A percentile compares a stretch with the other conserved stretches of the same genome.
Evolutionary conservation across 768 basidiomycete genomes (phyloP).

Genomic region (Panaeolus papilionaceus): DNA sequence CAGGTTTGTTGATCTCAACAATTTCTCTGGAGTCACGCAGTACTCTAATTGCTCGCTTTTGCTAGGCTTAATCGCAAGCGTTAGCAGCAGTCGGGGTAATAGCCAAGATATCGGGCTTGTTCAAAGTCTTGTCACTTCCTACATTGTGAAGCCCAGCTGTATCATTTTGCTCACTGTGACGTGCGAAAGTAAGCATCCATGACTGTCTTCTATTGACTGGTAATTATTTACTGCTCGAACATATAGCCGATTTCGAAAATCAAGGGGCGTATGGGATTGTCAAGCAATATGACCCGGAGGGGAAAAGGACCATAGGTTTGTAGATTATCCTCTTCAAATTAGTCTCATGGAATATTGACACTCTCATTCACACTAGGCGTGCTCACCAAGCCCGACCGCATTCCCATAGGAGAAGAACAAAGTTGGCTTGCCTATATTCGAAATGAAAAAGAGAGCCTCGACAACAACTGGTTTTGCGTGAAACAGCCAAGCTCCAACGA

Average conservation of each 20-base stretch:
- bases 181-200: constrained; percentile 58
- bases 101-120: constrained; percentile 65
- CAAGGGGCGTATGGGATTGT: constrained; percentile 75
- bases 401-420: constrained; percentile 54
- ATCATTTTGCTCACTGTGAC: constrained; percentile 64
- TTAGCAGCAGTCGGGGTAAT: constrained; percentile 49
- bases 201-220: background rate
- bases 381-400: constrained; percentile 58
- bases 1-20: constrained; percentile 41
- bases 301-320: constrained; percentile 73
- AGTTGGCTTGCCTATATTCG: constrained; percentile 64
- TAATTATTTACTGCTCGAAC: background rate
- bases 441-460: constrained; percentile 56
- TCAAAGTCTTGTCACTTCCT: constrained; percentile 57
- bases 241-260: constrained; percentile 77
- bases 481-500: constrained; percentile 60
- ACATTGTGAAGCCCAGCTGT: constrained; percentile 67
- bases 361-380: constrained; percentile 50
- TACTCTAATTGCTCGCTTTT: background rate
- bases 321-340: background rate
- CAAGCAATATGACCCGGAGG: constrained; percentile 63
- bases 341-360: background rate
- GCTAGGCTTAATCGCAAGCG: constrained; percentile 63
- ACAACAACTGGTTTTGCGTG: constrained; percentile 66
- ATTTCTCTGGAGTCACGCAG: background rate